Evolutionary conservation across 2,329 filamentous ascomycete species (phyloP).

Genomic region (Cladosporium sp.): DNA sequence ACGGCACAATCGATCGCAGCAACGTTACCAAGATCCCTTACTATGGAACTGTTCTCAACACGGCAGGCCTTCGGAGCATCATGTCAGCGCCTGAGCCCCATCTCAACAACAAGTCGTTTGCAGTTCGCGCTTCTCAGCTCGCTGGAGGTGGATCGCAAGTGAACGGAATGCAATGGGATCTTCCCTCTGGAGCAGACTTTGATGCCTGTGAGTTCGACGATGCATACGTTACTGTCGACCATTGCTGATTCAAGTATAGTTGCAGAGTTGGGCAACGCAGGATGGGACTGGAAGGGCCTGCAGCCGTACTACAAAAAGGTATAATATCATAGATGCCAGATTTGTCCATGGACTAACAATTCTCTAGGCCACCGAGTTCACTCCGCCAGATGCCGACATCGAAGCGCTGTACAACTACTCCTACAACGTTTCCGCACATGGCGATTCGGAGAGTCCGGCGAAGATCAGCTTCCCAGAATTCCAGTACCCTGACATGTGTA

Average conservation of each 20-base stretch:
- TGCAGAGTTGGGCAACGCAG: slow-evolving; percentile 33
- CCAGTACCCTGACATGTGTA: slow-evolving; percentile 1
- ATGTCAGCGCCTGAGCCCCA: slow-evolving; percentile 28
- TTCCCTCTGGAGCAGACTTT: slow-evolving; percentile 35
- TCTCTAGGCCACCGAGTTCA: slow-evolving; percentile 34
- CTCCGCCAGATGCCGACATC: slow-evolving; percentile 45
- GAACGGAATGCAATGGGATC: slow-evolving; percentile 32
- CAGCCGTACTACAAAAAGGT: neutral
- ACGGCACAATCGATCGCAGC: slow-evolving; percentile 28
- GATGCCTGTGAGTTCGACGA: slow-evolving; percentile 35
- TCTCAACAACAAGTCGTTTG: neutral
- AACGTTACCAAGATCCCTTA: slow-evolving; percentile 21
- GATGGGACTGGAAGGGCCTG: slow-evolving; percentile 31
- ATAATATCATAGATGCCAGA: neutral
- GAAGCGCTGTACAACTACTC: slow-evolving; percentile 41
- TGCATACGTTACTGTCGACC: too few species aligned
- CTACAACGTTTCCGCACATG: neutral
- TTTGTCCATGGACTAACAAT: slow-evolving; percentile 28
- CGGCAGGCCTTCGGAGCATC: slow-evolving; percentile 39
- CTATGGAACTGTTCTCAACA: slow-evolving; percentile 1
- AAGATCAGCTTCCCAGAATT: slow-evolving; percentile 8
- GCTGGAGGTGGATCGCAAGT: slow-evolving; percentile 33
- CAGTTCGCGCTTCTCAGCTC: slow-evolving; percentile 27
- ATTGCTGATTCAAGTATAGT: neutral
- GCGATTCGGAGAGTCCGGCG: neutral